These are phyloP conservation scores for Boletus rex-veris DNA, from an alignment of 768 basidiomycete genomes.

Conservation along the genomic window DNA sequence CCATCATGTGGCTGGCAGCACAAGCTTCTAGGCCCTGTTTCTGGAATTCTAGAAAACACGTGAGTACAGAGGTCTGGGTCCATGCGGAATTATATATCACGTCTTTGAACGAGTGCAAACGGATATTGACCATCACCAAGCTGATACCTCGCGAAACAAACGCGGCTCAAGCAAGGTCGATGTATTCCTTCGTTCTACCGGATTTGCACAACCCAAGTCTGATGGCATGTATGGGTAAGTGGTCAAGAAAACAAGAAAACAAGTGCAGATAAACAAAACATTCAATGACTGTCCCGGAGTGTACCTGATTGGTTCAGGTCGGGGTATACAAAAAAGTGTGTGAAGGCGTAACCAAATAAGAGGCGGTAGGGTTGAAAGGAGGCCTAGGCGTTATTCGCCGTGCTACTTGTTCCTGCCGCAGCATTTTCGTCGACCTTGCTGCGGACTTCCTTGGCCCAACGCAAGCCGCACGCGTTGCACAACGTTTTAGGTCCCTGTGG, in stretches of 20 bases:
- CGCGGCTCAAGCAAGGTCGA: conserved; percentile 4
- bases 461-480: conserved; percentile 92
- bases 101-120: neutral
- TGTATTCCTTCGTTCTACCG: conserved; percentile 6
- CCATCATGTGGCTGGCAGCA: too few species aligned
- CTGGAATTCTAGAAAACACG: too few species aligned
- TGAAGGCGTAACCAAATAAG: neutral
- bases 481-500: conserved; percentile 95
- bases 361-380: neutral
- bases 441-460: conserved; percentile 82
- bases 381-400: conserved; percentile 17
- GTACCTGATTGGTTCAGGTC: conserved; percentile 4
- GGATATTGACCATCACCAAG: neutral
- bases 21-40: too few species aligned
- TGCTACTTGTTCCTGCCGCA: conserved; percentile 20
- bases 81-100: too few species aligned
- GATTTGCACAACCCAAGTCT: conserved; percentile 3
- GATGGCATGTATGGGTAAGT: conserved; percentile 5
- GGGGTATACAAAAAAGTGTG: conserved; percentile 1
- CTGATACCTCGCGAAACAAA: conserved; percentile 5
- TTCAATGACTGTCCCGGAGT: conserved; percentile 1
- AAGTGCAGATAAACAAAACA: conserved; percentile 5
- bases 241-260: conserved; percentile 17
- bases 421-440: conserved; percentile 37
- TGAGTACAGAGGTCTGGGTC: too few species aligned